Conservation (phyloP, 2,329 filamentous ascomycete species). For the Sclerotinia glacialis region DNA sequence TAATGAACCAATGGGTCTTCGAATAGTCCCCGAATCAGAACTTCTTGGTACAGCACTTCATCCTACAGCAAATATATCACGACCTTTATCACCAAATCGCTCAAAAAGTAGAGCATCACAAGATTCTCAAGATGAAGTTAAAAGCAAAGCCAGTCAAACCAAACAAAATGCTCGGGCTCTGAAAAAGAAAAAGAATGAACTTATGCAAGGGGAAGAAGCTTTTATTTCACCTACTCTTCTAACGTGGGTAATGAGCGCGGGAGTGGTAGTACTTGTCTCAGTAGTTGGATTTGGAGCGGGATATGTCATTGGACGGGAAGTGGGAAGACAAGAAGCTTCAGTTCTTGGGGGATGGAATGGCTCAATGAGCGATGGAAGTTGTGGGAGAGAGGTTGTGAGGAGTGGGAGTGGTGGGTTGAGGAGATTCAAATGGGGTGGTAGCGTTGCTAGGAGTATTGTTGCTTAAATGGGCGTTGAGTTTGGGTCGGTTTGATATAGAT, state of each 20-base stretch:
- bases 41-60: conserved; percentile 44
- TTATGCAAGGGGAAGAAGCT: conserved; percentile 41
- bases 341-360: conserved; percentile 35
- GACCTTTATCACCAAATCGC: conserved; percentile 29
- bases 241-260: conserved; percentile 63
- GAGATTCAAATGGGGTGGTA: conserved; percentile 37
- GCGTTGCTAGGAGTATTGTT: conserved; percentile 33
- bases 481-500: background rate
- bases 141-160: conserved; percentile 34
- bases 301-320: conserved; percentile 65
- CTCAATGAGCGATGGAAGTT: conserved; percentile 27
- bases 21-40: conserved; percentile 60
- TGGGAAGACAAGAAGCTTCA: conserved; percentile 55
- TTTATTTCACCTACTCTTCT: conserved; percentile 58
- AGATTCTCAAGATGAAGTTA: conserved; percentile 37
- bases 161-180: conserved; percentile 49
- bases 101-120: conserved; percentile 32
- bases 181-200: conserved; percentile 48
- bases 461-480: conserved; percentile 24
- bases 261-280: conserved; percentile 64
- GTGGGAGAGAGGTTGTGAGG: conserved; percentile 34
- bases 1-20: conserved; percentile 49
- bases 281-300: conserved; percentile 68
- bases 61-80: conserved; percentile 35
- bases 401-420: conserved; percentile 31